Evolutionary conservation across 805 yeast genomes (phyloP).

Genomic region (Lipomyces sp.): DNA sequence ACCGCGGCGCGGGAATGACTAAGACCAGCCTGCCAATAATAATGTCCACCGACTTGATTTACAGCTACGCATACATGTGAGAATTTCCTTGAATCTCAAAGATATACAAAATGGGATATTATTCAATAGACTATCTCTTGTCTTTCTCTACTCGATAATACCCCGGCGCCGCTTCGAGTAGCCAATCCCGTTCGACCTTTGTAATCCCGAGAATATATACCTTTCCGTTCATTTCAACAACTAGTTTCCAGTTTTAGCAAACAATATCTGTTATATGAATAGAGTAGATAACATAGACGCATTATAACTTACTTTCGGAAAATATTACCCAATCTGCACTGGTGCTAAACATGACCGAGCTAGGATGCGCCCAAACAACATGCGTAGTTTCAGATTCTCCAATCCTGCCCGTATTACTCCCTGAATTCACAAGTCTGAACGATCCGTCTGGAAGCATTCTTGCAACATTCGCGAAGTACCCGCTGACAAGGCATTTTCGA

Average conservation of each 20-base stretch:
- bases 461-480: conserved; percentile 27
- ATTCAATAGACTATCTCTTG: too few relatives aligned
- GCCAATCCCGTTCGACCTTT: conserved; percentile 28
- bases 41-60: too few relatives aligned
- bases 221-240: conserved; percentile 23
- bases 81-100: too few relatives aligned
- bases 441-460: conserved; percentile 27
- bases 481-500: conserved; percentile 24
- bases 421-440: conserved; percentile 12
- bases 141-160: conserved; percentile 12
- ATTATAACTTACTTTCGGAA: conserved; percentile 9
- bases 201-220: conserved; percentile 26
- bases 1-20: too few relatives aligned
- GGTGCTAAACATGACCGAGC: conserved; percentile 24
- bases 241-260: too few relatives aligned
- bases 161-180: conserved; percentile 25
- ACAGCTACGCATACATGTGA: too few relatives aligned
- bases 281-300: too few relatives aligned
- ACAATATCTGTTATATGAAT: too few relatives aligned
- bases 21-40: too few relatives aligned
- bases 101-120: too few relatives aligned
- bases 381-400: background rate
- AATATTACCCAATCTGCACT: conserved; percentile 24
- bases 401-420: background rate
- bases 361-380: conserved; percentile 28